A percentile compares a stretch with the other conserved stretches of the same genome.
phyloP scores from a whole-genome alignment of 2,329 filamentous ascomycete genomes.

The Fusarium praegraminearum region DNA sequence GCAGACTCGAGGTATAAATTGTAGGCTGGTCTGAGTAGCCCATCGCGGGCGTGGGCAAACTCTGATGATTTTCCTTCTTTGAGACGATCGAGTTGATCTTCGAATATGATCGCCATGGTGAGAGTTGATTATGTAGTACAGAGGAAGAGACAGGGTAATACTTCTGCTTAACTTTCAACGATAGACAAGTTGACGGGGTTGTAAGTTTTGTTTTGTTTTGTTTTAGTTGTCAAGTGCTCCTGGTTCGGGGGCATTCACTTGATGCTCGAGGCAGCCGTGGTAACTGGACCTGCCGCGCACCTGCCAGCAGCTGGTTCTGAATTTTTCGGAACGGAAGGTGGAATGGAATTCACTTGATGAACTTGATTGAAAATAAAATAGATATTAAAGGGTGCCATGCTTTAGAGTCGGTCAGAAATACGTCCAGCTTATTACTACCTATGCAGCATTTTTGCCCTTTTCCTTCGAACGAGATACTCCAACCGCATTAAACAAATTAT shows the following conservation, averaged over 20 bases:
- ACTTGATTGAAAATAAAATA: neutral
- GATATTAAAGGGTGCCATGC: no score
- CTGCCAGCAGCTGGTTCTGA: constrained; percentile 24
- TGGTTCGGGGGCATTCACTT: neutral
- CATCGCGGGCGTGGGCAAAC: constrained; percentile 1
- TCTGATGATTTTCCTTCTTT: neutral
- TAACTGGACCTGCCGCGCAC: constrained; percentile 20
- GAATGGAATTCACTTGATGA: neutral
- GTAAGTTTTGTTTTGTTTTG: neutral
- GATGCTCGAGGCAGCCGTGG: constrained; percentile 19
- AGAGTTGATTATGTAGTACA: neutral
- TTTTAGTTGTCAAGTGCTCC: neutral
- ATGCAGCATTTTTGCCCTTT: neutral
- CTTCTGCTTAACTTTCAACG: neutral
- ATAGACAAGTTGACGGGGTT: neutral
- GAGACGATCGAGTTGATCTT: constrained; percentile 8
- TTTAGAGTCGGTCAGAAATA: neutral
- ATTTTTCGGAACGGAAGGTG: neutral
- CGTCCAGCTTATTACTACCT: no score
- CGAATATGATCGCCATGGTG: constrained; percentile 18
- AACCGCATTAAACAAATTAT: neutral
- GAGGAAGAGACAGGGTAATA: neutral
- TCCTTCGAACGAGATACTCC: neutral
- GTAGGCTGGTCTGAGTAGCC: constrained; percentile 31
- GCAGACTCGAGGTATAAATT: constrained; percentile 28